phyloP scores from a whole-genome alignment of 345 rosid species.

The Eucalyptus viminalis region DNA sequence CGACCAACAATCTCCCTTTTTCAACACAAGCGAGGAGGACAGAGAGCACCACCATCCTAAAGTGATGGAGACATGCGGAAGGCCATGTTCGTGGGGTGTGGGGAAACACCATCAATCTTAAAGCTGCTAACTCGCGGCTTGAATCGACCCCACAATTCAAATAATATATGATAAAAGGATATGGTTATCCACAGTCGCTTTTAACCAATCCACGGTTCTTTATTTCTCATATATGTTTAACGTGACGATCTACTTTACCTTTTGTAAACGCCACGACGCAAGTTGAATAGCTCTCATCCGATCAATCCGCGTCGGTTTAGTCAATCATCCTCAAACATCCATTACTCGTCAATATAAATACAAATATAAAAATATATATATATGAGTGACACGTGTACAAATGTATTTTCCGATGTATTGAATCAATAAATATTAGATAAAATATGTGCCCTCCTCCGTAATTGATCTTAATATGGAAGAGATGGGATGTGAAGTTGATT shows the following conservation, averaged over 20 bases:
- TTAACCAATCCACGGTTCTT: neutral
- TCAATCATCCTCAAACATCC: neutral
- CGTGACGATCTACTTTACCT: too few relatives aligned
- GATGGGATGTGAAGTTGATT: neutral
- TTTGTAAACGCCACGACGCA: accelerated
- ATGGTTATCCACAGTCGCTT: neutral
- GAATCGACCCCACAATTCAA: neutral
- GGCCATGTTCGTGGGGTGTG: neutral
- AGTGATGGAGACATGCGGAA: neutral
- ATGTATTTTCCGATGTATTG: neutral
- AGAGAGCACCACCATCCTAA: neutral
- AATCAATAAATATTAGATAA: neutral
- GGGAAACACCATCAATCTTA: neutral
- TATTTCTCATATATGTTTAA: neutral
- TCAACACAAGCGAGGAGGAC: neutral
- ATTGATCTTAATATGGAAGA: neutral
- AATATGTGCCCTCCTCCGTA: neutral
- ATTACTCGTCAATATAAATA: too few relatives aligned
- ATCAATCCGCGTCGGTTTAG: accelerated
- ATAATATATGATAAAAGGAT: neutral
- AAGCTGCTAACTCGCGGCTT: neutral
- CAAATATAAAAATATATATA: too few relatives aligned
- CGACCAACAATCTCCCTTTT: neutral
- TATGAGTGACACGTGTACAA: too few relatives aligned
- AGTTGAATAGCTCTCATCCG: accelerated